phyloP scores from a whole-genome alignment of 768 basidiomycete species.

The Leucocoprinus leucothites region DNA sequence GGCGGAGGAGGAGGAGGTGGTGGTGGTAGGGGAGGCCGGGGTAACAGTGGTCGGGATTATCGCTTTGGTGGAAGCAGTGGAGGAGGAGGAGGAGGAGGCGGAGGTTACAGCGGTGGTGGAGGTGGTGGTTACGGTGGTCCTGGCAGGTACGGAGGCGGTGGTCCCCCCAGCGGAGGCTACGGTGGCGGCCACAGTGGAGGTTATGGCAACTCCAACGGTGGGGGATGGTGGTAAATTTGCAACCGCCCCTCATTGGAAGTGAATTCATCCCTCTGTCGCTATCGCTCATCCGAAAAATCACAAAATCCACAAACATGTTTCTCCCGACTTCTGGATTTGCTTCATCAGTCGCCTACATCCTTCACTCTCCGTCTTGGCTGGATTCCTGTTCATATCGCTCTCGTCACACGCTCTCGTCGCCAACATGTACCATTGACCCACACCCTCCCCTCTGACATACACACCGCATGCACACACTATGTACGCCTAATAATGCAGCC shows the following conservation, averaged over 20 bases:
- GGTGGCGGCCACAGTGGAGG: constrained; percentile 17
- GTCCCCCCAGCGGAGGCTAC: constrained; percentile 24
- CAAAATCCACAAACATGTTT: constrained; percentile 23
- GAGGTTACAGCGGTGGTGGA: constrained; percentile 21
- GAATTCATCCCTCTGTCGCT: constrained; percentile 9
- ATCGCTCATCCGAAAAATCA: constrained; percentile 24
- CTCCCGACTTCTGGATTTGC: constrained; percentile 3
- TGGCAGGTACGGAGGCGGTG: constrained; percentile 27
- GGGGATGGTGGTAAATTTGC: constrained; percentile 44
- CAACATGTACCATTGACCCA: constrained; percentile 8
- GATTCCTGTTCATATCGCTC: constrained; percentile 1
- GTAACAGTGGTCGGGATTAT: constrained; percentile 45
- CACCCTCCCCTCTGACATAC: not conserved
- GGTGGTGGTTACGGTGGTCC: constrained; percentile 26
- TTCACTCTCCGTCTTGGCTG: not conserved
- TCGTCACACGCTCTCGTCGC: constrained; percentile 3
- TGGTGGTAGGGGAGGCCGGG: constrained; percentile 56
- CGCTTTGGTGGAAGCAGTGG: constrained; percentile 36
- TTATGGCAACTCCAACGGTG: constrained; percentile 20
- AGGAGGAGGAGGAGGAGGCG: constrained; percentile 27
- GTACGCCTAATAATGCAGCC: constrained; percentile 8
- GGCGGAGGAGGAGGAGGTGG: too few relatives aligned
- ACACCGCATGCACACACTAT: constrained; percentile 10
- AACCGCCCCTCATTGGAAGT: constrained; percentile 7
- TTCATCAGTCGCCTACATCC: not conserved